Conservation (phyloP, 129 eudicot species). For the Apium graveolens region DNA sequence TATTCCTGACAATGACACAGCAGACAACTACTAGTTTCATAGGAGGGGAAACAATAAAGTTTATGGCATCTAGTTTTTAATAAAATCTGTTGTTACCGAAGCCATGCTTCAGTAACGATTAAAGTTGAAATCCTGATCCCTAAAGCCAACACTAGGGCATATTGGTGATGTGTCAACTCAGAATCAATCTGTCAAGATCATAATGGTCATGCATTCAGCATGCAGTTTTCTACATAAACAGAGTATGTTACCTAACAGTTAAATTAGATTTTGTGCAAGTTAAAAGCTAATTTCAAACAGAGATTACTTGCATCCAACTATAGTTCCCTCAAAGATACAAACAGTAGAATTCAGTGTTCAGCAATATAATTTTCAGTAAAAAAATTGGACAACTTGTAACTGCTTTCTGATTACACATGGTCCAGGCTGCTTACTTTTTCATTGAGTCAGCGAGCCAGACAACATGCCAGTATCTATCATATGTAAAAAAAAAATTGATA, state of each 20-base stretch:
- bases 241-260: background rate
- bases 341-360: background rate
- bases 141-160: background rate
- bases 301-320: background rate
- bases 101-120: background rate
- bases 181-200: background rate
- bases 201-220: background rate
- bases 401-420: background rate
- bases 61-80: background rate
- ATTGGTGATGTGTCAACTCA: background rate
- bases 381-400: background rate
- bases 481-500: background rate
- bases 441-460: background rate
- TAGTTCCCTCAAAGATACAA: background rate
- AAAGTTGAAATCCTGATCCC: background rate
- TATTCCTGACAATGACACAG: constrained; percentile 33
- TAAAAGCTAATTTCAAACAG: background rate
- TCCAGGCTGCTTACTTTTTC: background rate
- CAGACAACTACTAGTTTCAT: background rate
- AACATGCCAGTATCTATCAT: background rate
- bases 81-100: background rate
- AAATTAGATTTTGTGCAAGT: background rate
- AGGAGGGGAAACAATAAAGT: background rate
- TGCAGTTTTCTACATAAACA: background rate
- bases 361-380: background rate